A percentile compares a stretch with the other conserved stretches of the same genome.
phyloP scores from a whole-genome alignment of 345 rosid genomes.

The Pistacia atlantica region DNA sequence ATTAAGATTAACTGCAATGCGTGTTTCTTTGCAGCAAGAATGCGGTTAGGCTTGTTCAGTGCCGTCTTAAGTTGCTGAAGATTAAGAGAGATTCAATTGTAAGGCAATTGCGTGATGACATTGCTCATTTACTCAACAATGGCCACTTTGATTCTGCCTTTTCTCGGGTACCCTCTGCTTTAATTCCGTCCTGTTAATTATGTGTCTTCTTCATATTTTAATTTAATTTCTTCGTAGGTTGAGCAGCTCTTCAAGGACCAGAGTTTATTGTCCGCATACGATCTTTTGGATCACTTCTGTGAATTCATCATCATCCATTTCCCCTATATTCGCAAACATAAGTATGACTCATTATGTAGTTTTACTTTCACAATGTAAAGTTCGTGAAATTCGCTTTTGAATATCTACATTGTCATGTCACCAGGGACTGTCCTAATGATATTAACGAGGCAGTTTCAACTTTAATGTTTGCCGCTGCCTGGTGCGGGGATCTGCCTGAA shows the following conservation, averaged over 20 bases:
- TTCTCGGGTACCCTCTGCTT: slow-evolving; percentile 11
- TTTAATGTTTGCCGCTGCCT: slow-evolving; percentile 29
- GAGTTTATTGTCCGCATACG: slow-evolving; percentile 26
- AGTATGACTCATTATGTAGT: slow-evolving; percentile 8
- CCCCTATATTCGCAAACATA: slow-evolving; percentile 27
- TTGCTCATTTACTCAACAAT: slow-evolving; percentile 22
- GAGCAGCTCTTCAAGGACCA: slow-evolving; percentile 29
- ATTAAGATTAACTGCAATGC: background rate
- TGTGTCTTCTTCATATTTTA: background rate
- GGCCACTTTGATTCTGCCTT: slow-evolving; percentile 18
- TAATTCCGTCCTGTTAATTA: background rate
- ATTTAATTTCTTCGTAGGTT: slow-evolving; percentile 12
- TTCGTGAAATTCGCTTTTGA: background rate
- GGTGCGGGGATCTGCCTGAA: slow-evolving; percentile 41
- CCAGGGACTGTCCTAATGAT: slow-evolving; percentile 32
- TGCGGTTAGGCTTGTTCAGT: slow-evolving; percentile 10
- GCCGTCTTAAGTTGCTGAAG: slow-evolving; percentile 30
- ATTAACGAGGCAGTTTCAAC: slow-evolving; percentile 41
- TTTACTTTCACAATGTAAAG: background rate
- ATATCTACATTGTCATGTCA: background rate
- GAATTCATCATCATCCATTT: slow-evolving; percentile 29
- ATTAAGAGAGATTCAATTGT: slow-evolving; percentile 22
- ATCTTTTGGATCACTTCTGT: slow-evolving; percentile 28
- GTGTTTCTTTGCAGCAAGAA: slow-evolving; percentile 27
- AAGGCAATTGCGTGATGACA: slow-evolving; percentile 21